Conservation (phyloP, 345 rosid species). For the Rhizophora mangle region DNA sequence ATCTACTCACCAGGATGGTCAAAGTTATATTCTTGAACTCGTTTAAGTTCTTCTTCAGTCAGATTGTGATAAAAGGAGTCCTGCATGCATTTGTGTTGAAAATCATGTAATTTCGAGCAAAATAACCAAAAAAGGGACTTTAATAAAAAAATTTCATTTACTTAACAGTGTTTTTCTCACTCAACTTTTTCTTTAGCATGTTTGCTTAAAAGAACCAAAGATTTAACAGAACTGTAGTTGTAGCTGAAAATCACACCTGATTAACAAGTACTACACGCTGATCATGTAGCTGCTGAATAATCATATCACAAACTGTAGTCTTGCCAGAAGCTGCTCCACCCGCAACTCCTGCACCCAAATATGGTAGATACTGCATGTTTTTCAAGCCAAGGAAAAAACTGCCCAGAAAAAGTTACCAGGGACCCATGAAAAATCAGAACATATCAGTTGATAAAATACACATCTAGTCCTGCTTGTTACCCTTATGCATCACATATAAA, state of each 20-base stretch:
- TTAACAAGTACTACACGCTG: conserved; percentile 97
- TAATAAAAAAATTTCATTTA: background rate
- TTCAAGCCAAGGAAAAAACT: background rate
- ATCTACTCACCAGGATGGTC: conserved; percentile 96
- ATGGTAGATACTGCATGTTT: background rate
- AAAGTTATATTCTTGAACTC: conserved; percentile 95
- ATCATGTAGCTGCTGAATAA: conserved; percentile 98
- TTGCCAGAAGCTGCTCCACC: conserved; percentile 99
- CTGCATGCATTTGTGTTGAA: conserved; percentile 45
- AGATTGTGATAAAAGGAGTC: conserved; percentile 97
- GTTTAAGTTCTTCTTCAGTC: conserved; percentile 76
- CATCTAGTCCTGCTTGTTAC: background rate
- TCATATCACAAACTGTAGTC: conserved; percentile 98
- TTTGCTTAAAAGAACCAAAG: no score
- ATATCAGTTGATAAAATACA: background rate
- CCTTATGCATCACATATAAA: background rate
- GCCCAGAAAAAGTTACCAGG: background rate
- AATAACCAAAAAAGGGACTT: background rate
- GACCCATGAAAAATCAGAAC: background rate
- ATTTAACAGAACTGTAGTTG: background rate
- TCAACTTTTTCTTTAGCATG: no score
- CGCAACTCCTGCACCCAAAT: conserved; percentile 65
- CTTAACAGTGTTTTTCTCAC: no score
- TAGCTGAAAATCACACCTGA: conserved; percentile 50
- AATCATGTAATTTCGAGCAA: background rate